These are phyloP conservation scores for Tardiomyces depauwii DNA, from an alignment of 1,139 yeast species.

Conservation along the genomic window DNA sequence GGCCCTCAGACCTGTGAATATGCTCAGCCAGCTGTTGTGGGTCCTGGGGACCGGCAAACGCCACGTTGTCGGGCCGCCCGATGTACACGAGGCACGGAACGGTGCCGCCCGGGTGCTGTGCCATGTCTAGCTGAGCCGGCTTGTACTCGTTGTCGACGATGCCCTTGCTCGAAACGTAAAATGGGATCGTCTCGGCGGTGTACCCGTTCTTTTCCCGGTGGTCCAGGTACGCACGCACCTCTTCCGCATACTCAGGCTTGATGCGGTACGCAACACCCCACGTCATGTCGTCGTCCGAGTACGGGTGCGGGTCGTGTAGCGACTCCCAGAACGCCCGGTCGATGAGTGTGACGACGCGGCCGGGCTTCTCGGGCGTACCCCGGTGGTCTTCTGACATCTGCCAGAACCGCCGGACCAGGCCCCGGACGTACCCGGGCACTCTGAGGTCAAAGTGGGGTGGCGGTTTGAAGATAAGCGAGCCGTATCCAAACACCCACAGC, in stretches of 20 bases:
- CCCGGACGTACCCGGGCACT: conserved; percentile 65
- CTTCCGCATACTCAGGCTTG: conserved; percentile 48
- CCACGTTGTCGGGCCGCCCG: conserved; percentile 69
- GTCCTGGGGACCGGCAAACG: conserved; percentile 76
- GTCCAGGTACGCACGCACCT: conserved; percentile 60
- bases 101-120: background rate
- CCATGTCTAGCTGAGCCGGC: background rate
- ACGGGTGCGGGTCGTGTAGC: conserved; percentile 34
- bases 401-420: conserved; percentile 81
- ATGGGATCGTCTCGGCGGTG: conserved; percentile 56
- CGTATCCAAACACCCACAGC: conserved; percentile 80
- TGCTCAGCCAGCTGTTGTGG: conserved; percentile 44
- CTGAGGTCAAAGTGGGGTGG: conserved; percentile 60
- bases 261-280: conserved; percentile 84
- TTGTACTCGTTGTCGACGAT: conserved; percentile 2
- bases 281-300: conserved; percentile 34
- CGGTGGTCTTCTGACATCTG: conserved; percentile 84
- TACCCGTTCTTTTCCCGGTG: conserved; percentile 86
- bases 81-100: conserved; percentile 57
- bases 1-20: conserved; percentile 52
- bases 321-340: conserved; percentile 39
- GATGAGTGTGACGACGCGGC: conserved; percentile 76
- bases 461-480: conserved; percentile 83
- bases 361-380: conserved; percentile 78
- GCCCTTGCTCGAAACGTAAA: conserved; percentile 34